These are phyloP conservation scores for Dentipellis fragilis DNA, from an alignment of 768 basidiomycete species.

Conservation along the genomic window DNA sequence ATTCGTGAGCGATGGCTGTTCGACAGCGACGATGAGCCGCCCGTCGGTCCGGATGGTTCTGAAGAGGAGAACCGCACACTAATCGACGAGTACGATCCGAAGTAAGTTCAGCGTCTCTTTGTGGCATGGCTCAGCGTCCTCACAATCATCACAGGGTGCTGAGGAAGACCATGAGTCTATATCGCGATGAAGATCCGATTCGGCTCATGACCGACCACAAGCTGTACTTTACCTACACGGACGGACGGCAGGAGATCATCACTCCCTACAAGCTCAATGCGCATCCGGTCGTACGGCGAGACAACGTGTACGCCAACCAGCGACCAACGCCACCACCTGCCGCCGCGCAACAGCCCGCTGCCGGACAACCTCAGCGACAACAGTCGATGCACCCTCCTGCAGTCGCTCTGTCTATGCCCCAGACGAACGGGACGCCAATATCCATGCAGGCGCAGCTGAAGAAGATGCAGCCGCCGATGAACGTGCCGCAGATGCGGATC, in stretches of 20 bases:
- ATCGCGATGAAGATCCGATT: conserved; percentile 12
- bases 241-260: conserved; percentile 7
- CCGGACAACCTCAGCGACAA: neutral
- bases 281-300: conserved; percentile 8
- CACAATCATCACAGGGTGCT: conserved; percentile 32
- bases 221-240: conserved; percentile 6
- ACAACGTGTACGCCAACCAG: conserved; percentile 8
- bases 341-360: conserved; percentile 6
- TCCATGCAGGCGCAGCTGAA: conserved; percentile 51
- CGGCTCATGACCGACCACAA: conserved; percentile 12
- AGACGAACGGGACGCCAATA: conserved; percentile 40
- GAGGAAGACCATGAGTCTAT: conserved; percentile 17
- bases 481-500: conserved; percentile 49
- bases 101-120: conserved; percentile 21
- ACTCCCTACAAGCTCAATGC: conserved; percentile 10
- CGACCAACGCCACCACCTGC: conserved; percentile 11
- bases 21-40: conserved; percentile 53
- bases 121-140: conserved; percentile 2
- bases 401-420: neutral
- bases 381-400: neutral
- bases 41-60: conserved; percentile 42
- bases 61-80: conserved; percentile 63
- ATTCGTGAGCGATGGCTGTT: conserved; percentile 58
- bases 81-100: conserved; percentile 60
- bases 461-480: conserved; percentile 44